Conservation (phyloP, 768 basidiomycete species). For the Porphyrellus cyaneotinctus region DNA sequence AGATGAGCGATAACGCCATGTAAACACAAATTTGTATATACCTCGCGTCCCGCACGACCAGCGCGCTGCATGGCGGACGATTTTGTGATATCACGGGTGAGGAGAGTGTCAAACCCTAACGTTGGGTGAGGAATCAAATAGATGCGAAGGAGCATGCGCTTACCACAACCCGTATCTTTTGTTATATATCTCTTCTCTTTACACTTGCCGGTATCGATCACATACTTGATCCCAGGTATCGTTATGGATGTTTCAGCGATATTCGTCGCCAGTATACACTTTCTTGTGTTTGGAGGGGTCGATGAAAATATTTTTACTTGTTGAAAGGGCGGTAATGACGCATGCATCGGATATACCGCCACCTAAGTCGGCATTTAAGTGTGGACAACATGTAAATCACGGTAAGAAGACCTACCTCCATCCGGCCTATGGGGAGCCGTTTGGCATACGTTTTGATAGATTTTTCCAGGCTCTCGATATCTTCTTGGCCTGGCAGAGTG, state of each 20-base stretch:
- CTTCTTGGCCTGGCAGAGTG: slow-evolving; percentile 74
- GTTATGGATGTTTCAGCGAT: slow-evolving; percentile 98
- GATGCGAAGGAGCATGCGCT: slow-evolving; percentile 1
- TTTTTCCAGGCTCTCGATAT: slow-evolving; percentile 84
- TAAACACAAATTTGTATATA: slow-evolving; percentile 21
- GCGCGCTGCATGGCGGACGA: slow-evolving; percentile 92
- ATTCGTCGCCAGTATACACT: slow-evolving; percentile 95
- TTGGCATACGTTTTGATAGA: slow-evolving; percentile 67
- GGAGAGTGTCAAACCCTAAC: slow-evolving; percentile 81
- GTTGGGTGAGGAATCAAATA: neutral
- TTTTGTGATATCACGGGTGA: slow-evolving; percentile 80
- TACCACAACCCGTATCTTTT: slow-evolving; percentile 64
- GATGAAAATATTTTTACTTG: slow-evolving; percentile 76
- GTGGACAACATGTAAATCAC: neutral
- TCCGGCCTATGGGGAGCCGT: slow-evolving; percentile 57
- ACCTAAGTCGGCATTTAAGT: slow-evolving; percentile 44
- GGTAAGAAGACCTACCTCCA: slow-evolving; percentile 39
- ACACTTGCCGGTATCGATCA: slow-evolving; percentile 93
- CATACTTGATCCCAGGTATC: slow-evolving; percentile 92
- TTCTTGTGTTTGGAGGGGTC: slow-evolving; percentile 65
- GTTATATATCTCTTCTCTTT: slow-evolving; percentile 91
- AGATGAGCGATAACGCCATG: neutral
- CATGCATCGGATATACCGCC: slow-evolving; percentile 76
- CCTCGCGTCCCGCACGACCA: slow-evolving; percentile 95
- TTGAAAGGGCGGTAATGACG: slow-evolving; percentile 72